A percentile compares a stretch with the other conserved stretches of the same genome.
These are phyloP conservation scores for Entoloma clypeatum DNA, from an alignment of 1,284 basidiomycete species.

Conservation along the genomic window DNA sequence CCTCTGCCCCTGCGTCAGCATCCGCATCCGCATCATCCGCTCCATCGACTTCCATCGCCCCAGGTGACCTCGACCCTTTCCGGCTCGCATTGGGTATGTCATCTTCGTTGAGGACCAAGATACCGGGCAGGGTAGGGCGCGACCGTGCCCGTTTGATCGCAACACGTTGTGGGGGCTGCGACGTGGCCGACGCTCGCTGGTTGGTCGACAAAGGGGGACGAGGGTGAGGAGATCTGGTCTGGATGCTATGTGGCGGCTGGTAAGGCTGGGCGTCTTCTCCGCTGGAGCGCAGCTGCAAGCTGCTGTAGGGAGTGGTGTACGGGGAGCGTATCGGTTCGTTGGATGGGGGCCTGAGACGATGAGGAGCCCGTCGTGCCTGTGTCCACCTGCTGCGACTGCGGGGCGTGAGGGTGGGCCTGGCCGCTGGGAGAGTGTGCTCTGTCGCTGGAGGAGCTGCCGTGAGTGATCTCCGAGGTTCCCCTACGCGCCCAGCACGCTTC, in stretches of 20 bases:
- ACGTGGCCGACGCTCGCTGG: neutral
- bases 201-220: neutral
- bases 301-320: constrained; percentile 9
- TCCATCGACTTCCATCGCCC: constrained; percentile 13
- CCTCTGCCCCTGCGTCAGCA: constrained; percentile 18
- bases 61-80: constrained; percentile 9
- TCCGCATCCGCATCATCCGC: no score
- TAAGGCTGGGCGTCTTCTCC: constrained; percentile 10
- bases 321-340: constrained; percentile 16
- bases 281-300: neutral
- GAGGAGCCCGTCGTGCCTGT: constrained; percentile 10
- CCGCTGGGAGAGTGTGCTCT: constrained; percentile 13
- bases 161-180: neutral
- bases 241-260: no score
- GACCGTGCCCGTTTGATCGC: constrained; percentile 3
- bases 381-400: constrained; percentile 10
- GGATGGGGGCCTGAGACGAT: constrained; percentile 12
- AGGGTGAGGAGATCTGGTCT: no score
- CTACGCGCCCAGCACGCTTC: constrained; percentile 77
- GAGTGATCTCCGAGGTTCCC: constrained; percentile 61
- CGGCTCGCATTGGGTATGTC: constrained; percentile 21
- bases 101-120: constrained; percentile 18
- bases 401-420: constrained; percentile 13
- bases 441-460: no score
- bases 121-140: constrained; percentile 11